A percentile compares a stretch with the other conserved stretches of the same genome.
These are phyloP conservation scores for Daldinia decipiens DNA, from an alignment of 495 filamentous ascomycete genomes.

Conservation along the genomic window DNA sequence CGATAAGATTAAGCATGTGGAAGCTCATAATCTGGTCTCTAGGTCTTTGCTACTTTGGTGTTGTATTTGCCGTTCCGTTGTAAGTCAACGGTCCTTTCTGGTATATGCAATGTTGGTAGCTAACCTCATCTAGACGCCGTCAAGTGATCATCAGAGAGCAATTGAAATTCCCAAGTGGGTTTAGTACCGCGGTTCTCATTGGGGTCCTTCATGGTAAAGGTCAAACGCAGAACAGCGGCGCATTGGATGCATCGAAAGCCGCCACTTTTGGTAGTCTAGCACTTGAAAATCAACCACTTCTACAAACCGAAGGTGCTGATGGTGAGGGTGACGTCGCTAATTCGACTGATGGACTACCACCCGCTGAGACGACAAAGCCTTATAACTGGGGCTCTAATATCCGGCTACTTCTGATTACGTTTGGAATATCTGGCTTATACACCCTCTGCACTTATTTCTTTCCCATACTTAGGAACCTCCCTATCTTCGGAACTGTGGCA, in stretches of 20 bases:
- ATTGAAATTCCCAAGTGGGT: constrained; percentile 92
- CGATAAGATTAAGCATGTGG: constrained; percentile 73
- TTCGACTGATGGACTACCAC: constrained; percentile 8
- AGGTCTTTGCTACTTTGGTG: constrained; percentile 93
- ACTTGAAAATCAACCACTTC: constrained; percentile 42
- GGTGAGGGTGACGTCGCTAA: constrained; percentile 27
- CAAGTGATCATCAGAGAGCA: constrained; percentile 94
- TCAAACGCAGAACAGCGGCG: constrained; percentile 32
- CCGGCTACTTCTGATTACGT: constrained; percentile 61
- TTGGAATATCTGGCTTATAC: constrained; percentile 64
- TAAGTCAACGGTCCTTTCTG: constrained; percentile 24
- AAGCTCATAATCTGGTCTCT: constrained; percentile 89
- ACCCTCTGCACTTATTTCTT: constrained; percentile 94
- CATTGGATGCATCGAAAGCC: constrained; percentile 44
- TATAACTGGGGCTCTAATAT: constrained; percentile 65
- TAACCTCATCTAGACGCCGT: constrained; percentile 59
- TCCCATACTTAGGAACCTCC: constrained; percentile 83
- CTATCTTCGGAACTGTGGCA: constrained; percentile 79
- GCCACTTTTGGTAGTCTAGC: constrained; percentile 48
- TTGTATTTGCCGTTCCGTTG: constrained; percentile 91
- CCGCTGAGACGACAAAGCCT: constrained; percentile 35
- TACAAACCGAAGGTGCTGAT: constrained; percentile 23
- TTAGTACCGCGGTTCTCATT: constrained; percentile 94
- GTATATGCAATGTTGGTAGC: constrained; percentile 37
- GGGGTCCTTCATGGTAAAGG: constrained; percentile 79